Evolutionary conservation across 768 basidiomycete genomes (phyloP), one percentile per base, ranked within the genome.

Genomic region (Russula emetica): DNA sequence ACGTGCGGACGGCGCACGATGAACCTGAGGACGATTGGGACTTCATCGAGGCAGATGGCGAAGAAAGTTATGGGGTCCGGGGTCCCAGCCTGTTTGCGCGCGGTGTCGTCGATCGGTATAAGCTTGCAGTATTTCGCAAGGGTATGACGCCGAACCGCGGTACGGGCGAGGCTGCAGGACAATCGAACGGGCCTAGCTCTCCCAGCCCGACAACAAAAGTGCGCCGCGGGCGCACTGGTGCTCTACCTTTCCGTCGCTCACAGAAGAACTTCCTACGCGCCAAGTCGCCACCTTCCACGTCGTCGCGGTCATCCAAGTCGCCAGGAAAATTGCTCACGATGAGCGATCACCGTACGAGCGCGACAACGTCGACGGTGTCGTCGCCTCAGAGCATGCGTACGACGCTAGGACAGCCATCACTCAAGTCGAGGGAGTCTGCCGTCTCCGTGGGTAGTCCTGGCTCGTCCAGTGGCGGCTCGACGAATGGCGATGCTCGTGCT

Each of bases 1-100:
- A 70, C 1, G 76, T 76, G 34, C 72, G 71, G 60, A 77, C 76
- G 22, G 79, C 80, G 57, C 71, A 71, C 36, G 85, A 84, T 9
- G 84, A 85, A 22, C 85, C 87, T 59, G 92, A 93, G 56, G 89
- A 92, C 47, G 93, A 94, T 61, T 96, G 94, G 93, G 93, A 94
- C 81, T 83, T 94, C 66, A 82, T 96, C 64, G 90, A 93, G 70
- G 83, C 83, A 44, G 89, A 77, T 6, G 87, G 88, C 67, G 91
- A 92, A 71, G 92, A 92, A 62, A 80, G 86, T 64, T 93, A 94
- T 66, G 91, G 92, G 20, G 77, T 86, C 28, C 85, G 86, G 71
- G 91, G 85, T 8, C 83, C 85, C 22, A 94, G 87, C 71, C 80
- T 94, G 44, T 94, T 94, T 71, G 88, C 93, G 49, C 85, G 92